Evolutionary conservation across 768 basidiomycete species (phyloP).

Genomic region (Boletus eberwhitei): DNA sequence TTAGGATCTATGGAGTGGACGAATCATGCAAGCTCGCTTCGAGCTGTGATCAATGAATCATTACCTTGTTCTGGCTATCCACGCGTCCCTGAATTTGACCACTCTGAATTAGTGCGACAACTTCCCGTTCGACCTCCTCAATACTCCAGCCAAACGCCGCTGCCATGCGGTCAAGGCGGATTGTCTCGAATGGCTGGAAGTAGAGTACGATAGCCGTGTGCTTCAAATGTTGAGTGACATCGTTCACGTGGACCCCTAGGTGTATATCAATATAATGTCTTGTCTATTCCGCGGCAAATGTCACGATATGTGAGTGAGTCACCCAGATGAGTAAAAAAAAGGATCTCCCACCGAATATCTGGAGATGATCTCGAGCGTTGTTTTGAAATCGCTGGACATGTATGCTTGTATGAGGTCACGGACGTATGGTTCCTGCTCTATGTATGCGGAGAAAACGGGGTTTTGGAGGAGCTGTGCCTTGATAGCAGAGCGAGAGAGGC

Average conservation of each 20-base stretch:
- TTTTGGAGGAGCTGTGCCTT: constrained; percentile 67
- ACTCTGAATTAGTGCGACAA: constrained; percentile 73
- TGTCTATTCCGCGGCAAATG: constrained; percentile 43
- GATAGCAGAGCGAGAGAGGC: constrained; percentile 65
- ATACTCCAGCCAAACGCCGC: constrained; percentile 80
- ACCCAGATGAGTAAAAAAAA: neutral
- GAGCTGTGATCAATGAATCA: neutral
- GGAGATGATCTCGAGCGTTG: constrained; percentile 69
- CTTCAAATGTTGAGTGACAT: constrained; percentile 66
- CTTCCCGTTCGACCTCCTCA: constrained; percentile 65
- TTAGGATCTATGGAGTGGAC: constrained; percentile 55
- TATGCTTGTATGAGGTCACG: constrained; percentile 85
- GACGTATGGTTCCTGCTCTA: constrained; percentile 84
- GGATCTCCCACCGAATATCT: constrained; percentile 57
- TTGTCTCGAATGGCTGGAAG: constrained; percentile 86
- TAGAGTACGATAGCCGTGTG: constrained; percentile 81
- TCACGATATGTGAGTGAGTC: neutral
- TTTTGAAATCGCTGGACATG: constrained; percentile 83
- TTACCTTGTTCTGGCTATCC: constrained; percentile 85
- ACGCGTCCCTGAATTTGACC: constrained; percentile 80
- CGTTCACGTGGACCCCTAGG: constrained; percentile 61
- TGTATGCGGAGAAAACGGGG: constrained; percentile 64
- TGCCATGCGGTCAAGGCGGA: constrained; percentile 82
- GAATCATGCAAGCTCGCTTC: neutral
- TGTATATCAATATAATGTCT: constrained; percentile 78